These are phyloP conservation scores for Venturia carpophila DNA, from an alignment of 2,329 filamentous ascomycete species.

Conservation along the genomic window DNA sequence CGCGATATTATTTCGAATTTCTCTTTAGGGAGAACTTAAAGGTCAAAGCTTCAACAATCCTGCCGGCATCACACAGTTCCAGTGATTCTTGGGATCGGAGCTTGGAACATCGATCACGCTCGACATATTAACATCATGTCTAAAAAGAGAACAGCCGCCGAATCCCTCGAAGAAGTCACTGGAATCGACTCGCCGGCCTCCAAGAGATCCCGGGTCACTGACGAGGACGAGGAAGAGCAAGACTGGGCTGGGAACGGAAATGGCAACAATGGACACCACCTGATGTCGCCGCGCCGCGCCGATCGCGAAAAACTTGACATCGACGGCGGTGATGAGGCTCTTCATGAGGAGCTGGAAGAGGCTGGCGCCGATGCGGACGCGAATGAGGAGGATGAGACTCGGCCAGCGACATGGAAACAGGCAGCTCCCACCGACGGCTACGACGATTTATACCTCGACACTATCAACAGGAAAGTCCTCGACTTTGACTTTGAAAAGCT, in stretches of 20 bases:
- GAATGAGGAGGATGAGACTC: constrained; percentile 31
- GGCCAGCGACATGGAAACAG: constrained; percentile 53
- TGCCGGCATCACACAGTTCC: not conserved
- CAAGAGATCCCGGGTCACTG: constrained; percentile 41
- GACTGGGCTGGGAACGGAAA: constrained; percentile 22
- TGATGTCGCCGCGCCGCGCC: constrained; percentile 24
- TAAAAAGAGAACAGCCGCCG: constrained; percentile 39
- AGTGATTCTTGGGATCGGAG: not conserved
- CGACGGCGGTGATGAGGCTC: constrained; percentile 29
- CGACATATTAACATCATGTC: constrained; percentile 22
- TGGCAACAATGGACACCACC: constrained; percentile 26
- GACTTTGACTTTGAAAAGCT: constrained; percentile 99
- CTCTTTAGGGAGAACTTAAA: not conserved
- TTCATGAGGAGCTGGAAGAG: constrained; percentile 32
- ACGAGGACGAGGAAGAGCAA: constrained; percentile 32
- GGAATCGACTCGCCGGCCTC: constrained; percentile 39
- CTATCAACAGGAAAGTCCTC: constrained; percentile 82
- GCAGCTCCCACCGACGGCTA: constrained; percentile 78
- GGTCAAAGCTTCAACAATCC: not conserved
- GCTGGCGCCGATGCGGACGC: constrained; percentile 27
- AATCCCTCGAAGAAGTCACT: constrained; percentile 36
- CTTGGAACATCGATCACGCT: not conserved
- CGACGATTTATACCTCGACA: constrained; percentile 94
- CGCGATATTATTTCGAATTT: constrained; percentile 1
- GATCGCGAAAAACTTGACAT: constrained; percentile 29